Percentiles rank a stretch among this genome's conserved stretches.
Evolutionary conservation across 768 basidiomycete genomes (phyloP).

Genomic region (Gymnopilus dilepis): DNA sequence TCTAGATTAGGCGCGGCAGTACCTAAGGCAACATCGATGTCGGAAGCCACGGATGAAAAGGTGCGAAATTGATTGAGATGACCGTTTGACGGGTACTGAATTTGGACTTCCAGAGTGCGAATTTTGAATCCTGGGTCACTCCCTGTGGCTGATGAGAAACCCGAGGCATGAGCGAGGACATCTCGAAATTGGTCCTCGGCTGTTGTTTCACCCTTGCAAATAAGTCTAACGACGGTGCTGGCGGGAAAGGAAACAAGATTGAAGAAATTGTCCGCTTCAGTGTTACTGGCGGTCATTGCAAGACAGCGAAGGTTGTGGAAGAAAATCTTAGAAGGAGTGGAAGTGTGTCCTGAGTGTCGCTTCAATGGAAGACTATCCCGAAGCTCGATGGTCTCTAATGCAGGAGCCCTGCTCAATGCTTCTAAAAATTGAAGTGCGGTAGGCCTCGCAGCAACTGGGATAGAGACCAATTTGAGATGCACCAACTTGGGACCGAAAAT

Average conservation of each 20-base stretch:
- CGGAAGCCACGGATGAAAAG: neutral
- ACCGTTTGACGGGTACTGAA: neutral
- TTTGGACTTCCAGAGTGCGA: neutral
- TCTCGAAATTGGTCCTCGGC: neutral
- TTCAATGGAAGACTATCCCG: neutral
- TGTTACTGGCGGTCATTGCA: neutral
- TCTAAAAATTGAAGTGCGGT: slow-evolving; percentile 6
- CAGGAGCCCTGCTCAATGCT: neutral
- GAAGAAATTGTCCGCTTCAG: neutral
- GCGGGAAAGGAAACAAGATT: neutral
- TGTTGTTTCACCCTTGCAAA: neutral
- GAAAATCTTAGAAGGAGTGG: neutral
- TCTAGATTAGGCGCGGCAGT: neutral
- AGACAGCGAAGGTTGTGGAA: neutral
- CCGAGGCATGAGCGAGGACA: neutral
- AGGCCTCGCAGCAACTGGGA: neutral
- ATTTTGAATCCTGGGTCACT: neutral
- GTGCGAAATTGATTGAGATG: neutral
- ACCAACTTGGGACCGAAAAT: slow-evolving; percentile 2
- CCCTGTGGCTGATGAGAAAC: neutral
- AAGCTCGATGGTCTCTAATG: slow-evolving; percentile 5
- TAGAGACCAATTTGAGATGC: neutral
- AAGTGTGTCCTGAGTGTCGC: neutral
- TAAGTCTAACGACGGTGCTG: neutral
- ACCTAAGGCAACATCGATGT: neutral